These are phyloP conservation scores for Aspergillus indologenus DNA, from an alignment of 495 filamentous ascomycete genomes.

Conservation along the genomic window DNA sequence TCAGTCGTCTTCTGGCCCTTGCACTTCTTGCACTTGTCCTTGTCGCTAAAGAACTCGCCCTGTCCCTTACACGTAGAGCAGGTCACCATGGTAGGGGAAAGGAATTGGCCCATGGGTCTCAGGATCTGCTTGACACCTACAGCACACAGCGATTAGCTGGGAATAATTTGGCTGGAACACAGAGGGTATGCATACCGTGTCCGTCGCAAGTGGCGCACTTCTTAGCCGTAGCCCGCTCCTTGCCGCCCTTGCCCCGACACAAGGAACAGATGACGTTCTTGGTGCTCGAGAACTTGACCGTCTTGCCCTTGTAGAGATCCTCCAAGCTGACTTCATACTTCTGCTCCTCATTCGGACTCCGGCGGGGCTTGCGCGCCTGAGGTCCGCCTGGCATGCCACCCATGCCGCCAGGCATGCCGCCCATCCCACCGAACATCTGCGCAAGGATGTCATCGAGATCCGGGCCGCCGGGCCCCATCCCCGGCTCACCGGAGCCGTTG, in stretches of 20 bases:
- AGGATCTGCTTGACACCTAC: conserved; percentile 65
- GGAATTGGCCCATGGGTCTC: conserved; percentile 73
- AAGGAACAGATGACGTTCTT: conserved; percentile 85
- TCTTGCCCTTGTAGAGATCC: conserved; percentile 97
- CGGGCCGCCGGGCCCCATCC: conserved; percentile 65
- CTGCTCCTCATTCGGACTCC: conserved; percentile 81
- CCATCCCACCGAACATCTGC: conserved; percentile 77
- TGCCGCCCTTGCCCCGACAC: conserved; percentile 89
- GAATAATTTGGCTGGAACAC: not conserved
- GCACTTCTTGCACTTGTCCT: conserved; percentile 98
- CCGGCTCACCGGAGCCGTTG: conserved; percentile 62
- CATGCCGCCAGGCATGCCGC: conserved; percentile 49
- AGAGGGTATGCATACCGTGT: conserved; percentile 42
- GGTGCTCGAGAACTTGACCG: conserved; percentile 87
- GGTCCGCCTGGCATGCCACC: conserved; percentile 59
- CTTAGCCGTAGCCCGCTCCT: conserved; percentile 84
- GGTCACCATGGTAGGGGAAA: conserved; percentile 67
- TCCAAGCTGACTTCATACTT: conserved; percentile 86
- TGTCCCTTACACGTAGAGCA: conserved; percentile 80
- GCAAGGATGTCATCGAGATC: conserved; percentile 88
- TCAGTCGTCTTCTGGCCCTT: conserved; percentile 80
- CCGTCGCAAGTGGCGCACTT: conserved; percentile 82
- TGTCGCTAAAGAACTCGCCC: conserved; percentile 82
- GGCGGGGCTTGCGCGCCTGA: conserved; percentile 58
- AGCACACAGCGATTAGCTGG: conserved; percentile 14